Evolutionary conservation across 2,329 filamentous ascomycete species (phyloP), one percentile per base, ranked within the genome.

Genomic region (Trichoderma sp.): DNA sequence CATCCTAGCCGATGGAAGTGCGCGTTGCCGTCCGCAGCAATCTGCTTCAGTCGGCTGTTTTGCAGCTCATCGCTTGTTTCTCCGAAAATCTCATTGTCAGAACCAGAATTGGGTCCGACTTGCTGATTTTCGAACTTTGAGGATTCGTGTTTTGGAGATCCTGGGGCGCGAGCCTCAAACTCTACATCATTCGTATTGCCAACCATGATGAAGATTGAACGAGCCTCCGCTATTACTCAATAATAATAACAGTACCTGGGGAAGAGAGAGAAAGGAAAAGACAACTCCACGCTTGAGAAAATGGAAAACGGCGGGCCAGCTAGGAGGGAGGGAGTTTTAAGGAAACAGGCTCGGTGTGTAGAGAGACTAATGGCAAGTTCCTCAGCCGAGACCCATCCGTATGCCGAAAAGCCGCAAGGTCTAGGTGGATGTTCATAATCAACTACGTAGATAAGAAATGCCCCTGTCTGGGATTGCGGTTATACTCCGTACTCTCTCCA

Each of bases 1-100:
- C 83, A 85, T 66, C 83, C 83, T 24, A 85, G 80, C 19, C 81
- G 79, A 69, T 83, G 79, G 76, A 85, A 85, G 59, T 82, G 79
- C 8, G 79, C 80, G 60, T 77, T 74, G 62, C 82, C 83, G 67
- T 80, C 73, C 14, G 79, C 78, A 19, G 77, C 78, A 71, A 81
- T 83, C 33, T 80, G 77, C 74, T 81, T 80, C 49, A 84, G 80
- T 49, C 79, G 73, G 64, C 81, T 79, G 53, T 74, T 75, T 49
- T 76, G 70, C 60, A 75, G 57, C 56, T 77, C 76, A 58, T 75
- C 76, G 71, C 72, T 74, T 60, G 71, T 69, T 47, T 74, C 74
- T 56, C 65, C 71, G 13, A 73, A 62, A 6, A 72, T 69, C n/a
- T 71, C 69, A 58, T 72, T 59, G 16, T 71, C 68, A 33, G 53